phyloP scores from a whole-genome alignment of 2,329 filamentous ascomycete species.

The Cercospora brassicicola region DNA sequence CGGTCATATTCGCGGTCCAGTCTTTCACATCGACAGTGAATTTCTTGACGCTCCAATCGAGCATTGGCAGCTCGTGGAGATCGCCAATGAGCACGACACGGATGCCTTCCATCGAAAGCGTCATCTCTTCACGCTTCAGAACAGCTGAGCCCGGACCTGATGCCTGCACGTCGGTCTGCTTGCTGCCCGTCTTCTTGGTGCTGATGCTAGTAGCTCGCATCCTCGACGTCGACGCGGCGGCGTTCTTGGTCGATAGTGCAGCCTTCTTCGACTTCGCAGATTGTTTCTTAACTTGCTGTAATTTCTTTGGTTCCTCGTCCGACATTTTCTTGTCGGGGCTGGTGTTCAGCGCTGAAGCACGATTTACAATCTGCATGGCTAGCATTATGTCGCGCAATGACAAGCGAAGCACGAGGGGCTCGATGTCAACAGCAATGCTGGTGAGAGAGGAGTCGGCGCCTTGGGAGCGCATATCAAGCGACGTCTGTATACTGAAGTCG shows the following conservation, averaged over 20 bases:
- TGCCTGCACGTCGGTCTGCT: conserved; percentile 43
- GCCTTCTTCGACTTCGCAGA: conserved; percentile 34
- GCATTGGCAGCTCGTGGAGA: conserved; percentile 87
- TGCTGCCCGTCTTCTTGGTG: conserved; percentile 53
- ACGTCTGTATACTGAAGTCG: conserved; percentile 89
- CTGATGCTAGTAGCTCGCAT: conserved; percentile 49
- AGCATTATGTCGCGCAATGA: conserved; percentile 93
- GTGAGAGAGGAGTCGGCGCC: conserved; percentile 62
- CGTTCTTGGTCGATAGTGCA: conserved; percentile 49
- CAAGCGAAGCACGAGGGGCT: conserved; percentile 84
- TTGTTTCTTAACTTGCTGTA: conserved; percentile 51
- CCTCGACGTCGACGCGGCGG: conserved; percentile 47
- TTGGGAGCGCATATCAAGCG: conserved; percentile 71
- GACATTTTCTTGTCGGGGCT: conserved; percentile 49
- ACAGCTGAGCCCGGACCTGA: conserved; percentile 50
- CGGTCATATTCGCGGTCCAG: conserved; percentile 85
- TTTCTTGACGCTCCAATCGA: conserved; percentile 89
- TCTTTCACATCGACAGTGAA: conserved; percentile 83
- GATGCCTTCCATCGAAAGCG: conserved; percentile 81
- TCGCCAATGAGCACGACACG: conserved; percentile 94
- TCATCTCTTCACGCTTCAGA: conserved; percentile 74
- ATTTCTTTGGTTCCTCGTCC: conserved; percentile 58
- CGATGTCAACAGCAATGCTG: conserved; percentile 81
- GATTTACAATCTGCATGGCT: conserved; percentile 86
- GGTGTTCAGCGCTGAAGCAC: conserved; percentile 79